Evolutionary conservation across 1,284 basidiomycete species (phyloP).

Genomic region (Mycena citricolor): DNA sequence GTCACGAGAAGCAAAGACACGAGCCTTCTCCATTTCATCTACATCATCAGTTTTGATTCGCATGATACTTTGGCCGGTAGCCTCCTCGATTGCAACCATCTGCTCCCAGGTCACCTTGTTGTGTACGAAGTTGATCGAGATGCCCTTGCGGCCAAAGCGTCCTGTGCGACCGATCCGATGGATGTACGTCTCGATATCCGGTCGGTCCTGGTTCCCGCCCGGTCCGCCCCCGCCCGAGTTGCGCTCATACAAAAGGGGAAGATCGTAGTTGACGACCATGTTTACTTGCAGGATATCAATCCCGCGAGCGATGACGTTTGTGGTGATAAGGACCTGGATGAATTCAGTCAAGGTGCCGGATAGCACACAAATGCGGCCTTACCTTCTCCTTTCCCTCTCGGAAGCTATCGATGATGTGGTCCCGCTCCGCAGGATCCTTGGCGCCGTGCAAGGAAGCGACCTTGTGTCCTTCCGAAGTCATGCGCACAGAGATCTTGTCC

Average conservation of each 20-base stretch:
- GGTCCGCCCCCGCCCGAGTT: constrained; percentile 33
- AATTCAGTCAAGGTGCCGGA: not conserved
- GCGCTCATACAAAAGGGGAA: constrained; percentile 82
- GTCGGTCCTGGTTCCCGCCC: constrained; percentile 37
- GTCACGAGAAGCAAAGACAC: constrained; percentile 20
- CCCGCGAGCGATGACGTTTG: constrained; percentile 97
- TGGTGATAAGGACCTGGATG: constrained; percentile 80
- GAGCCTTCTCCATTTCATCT: constrained; percentile 87
- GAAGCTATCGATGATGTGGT: constrained; percentile 93
- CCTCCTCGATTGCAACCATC: constrained; percentile 82
- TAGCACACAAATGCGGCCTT: not conserved
- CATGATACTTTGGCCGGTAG: constrained; percentile 73
- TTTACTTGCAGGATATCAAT: constrained; percentile 99
- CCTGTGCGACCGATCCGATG: constrained; percentile 99
- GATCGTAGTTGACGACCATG: constrained; percentile 98
- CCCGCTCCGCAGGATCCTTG: constrained; percentile 87
- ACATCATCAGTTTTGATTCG: constrained; percentile 83
- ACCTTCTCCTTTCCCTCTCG: constrained; percentile 96
- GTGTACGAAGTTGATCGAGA: constrained; percentile 96
- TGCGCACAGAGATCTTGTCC: constrained; percentile 87
- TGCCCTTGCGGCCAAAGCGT: constrained; percentile 92
- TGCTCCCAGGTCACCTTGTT: constrained; percentile 81
- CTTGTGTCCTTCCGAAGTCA: constrained; percentile 93
- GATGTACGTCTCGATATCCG: constrained; percentile 97
- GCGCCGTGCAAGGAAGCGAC: constrained; percentile 96